These are phyloP conservation scores for Baudoinia panamericana DNA, from an alignment of 495 filamentous ascomycete genomes.

Conservation along the genomic window DNA sequence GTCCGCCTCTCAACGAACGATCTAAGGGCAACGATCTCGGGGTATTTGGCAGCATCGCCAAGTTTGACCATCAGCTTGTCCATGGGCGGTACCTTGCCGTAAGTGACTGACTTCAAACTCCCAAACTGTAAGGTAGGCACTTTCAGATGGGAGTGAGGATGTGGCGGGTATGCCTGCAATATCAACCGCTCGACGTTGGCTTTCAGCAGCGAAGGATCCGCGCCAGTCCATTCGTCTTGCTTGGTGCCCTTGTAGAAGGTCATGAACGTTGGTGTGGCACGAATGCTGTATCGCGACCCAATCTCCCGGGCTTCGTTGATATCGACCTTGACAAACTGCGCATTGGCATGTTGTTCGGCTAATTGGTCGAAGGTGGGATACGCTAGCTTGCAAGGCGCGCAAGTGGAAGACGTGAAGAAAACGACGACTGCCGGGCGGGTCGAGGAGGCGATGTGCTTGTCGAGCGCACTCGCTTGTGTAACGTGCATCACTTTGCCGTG, in stretches of 20 bases:
- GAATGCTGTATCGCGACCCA: slow-evolving; percentile 50
- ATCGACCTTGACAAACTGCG: slow-evolving; percentile 74
- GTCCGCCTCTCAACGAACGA: slow-evolving; percentile 31
- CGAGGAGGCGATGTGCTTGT: slow-evolving; percentile 45
- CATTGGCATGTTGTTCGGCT: slow-evolving; percentile 59
- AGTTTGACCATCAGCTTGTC: slow-evolving; percentile 73
- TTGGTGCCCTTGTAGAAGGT: slow-evolving; percentile 68
- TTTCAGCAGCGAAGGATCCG: slow-evolving; percentile 51
- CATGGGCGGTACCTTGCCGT: slow-evolving; percentile 68
- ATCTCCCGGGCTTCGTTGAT: slow-evolving; percentile 54
- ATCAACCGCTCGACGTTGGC: slow-evolving; percentile 61
- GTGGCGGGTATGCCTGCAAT: slow-evolving; percentile 62
- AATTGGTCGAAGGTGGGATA: slow-evolving; percentile 76
- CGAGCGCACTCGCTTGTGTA: slow-evolving; percentile 44
- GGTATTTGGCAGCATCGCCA: slow-evolving; percentile 38
- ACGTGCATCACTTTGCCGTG: slow-evolving; percentile 39
- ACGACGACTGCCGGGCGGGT: slow-evolving; percentile 60
- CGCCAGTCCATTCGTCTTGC: slow-evolving; percentile 69
- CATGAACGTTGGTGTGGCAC: slow-evolving; percentile 80
- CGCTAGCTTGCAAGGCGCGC: slow-evolving; percentile 69
- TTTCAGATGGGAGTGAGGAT: slow-evolving; percentile 57
- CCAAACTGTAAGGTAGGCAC: slow-evolving; percentile 55
- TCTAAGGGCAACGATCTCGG: slow-evolving; percentile 35
- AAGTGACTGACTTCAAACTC: slow-evolving; percentile 53
- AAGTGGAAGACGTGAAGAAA: slow-evolving; percentile 86